Evolutionary conservation across 2,329 filamentous ascomycete species (phyloP).

Genomic region (Ophiostoma sp.): DNA sequence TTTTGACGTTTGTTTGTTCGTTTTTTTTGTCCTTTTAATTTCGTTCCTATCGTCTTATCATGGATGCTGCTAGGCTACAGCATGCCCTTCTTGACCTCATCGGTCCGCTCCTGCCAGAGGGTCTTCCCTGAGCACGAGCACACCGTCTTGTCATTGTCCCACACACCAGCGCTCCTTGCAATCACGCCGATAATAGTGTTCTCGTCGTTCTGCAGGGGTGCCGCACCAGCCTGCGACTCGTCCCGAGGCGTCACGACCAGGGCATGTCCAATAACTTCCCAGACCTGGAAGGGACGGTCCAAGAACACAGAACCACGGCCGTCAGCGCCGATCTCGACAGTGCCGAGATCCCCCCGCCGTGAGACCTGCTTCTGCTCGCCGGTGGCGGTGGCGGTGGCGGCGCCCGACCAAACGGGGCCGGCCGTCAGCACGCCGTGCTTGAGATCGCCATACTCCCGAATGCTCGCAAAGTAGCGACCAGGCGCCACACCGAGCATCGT

Average conservation of each 20-base stretch:
- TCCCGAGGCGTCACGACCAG: constrained; percentile 76
- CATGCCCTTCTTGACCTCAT: constrained; percentile 89
- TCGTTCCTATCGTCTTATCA: not conserved
- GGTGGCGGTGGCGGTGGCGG: constrained; percentile 28
- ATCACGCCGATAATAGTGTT: constrained; percentile 91
- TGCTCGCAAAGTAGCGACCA: constrained; percentile 79
- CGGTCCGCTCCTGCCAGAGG: constrained; percentile 92
- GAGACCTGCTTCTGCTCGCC: constrained; percentile 47
- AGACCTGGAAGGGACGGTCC: constrained; percentile 80
- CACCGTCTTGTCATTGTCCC: constrained; percentile 98
- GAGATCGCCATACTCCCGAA: constrained; percentile 85
- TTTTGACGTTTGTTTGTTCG: not conserved
- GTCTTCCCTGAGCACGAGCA: constrained; percentile 98
- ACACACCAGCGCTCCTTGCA: constrained; percentile 92
- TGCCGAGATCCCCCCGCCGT: constrained; percentile 68
- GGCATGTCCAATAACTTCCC: constrained; percentile 93
- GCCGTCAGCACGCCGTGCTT: constrained; percentile 79
- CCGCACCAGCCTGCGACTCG: constrained; percentile 52
- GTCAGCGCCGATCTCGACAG: constrained; percentile 70
- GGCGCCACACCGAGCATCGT: constrained; percentile 79
- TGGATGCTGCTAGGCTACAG: constrained; percentile 48
- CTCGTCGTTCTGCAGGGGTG: constrained; percentile 67
- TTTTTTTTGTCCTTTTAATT: not conserved
- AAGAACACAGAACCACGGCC: constrained; percentile 79
- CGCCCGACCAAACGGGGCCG: constrained; percentile 74